Evolutionary conservation across 2,329 filamentous ascomycete genomes (phyloP), one percentile per base, ranked within the genome.

Genomic region (Cercospora sp.): DNA sequence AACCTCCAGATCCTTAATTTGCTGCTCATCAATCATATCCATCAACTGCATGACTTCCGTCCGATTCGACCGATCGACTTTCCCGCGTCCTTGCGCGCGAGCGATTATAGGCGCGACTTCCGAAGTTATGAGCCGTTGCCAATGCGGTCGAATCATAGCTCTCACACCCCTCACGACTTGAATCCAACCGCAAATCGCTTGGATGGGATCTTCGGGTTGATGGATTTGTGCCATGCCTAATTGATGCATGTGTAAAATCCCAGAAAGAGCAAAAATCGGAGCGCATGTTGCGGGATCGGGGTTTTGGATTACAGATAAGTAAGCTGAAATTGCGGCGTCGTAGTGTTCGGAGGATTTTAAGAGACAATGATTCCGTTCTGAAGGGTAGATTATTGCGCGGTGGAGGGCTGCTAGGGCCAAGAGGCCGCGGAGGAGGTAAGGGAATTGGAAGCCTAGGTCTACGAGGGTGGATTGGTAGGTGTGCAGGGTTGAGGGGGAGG

Each of bases 371-470:
- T 64, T 63, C 7, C 66, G 63, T 30, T 73, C 71, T 12, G 59
- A 61, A 9, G 70, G 67, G 24, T 61, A 64, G 26, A 68, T 59
- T 9, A 45, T 62, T 5, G 71, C 71, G 37, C 66, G 65, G 65
- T 74, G 73, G 7, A 74, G 61, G 12, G 70, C 73, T 5, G 73
- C 61, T 1, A 74, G 61, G 9, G 71, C 70, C 3, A 74, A 65
- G 61, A 74, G 68, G 10, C 66, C 71, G 26, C 70, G 73, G 43
- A 73, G 70, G 12, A 74, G 63, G 59, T 72, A 73, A 5, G 65
- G 70, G 37, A 71, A 63, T 9, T 68, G 40, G 51, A 74, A 74
- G 8, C 66, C 70, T n/a, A 74, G 55, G 34, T 72, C 63, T 6
- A 71, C 65, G 9, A 71, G 63, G 2, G 61, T 40, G 4, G 28